phyloP scores from a whole-genome alignment of 1,139 yeast species.

The Scheffersomyces segobiensis region DNA sequence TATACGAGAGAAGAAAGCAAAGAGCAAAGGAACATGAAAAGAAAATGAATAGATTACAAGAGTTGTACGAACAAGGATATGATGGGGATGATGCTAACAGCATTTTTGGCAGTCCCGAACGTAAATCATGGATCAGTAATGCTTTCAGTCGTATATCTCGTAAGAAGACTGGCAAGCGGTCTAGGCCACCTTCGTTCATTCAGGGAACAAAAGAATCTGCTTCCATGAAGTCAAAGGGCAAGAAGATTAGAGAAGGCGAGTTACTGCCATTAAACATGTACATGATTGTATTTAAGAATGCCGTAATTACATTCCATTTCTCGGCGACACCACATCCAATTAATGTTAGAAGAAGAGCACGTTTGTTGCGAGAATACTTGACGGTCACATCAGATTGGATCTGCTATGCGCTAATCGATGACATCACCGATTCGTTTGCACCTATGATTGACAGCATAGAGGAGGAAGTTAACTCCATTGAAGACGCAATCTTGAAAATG shows the following conservation, averaged over 20 bases:
- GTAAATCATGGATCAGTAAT: conserved; percentile 19
- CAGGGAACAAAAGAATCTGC: conserved; percentile 16
- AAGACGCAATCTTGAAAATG: conserved; percentile 85
- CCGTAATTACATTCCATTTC: conserved; percentile 91
- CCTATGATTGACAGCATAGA: conserved; percentile 95
- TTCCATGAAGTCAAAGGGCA: conserved; percentile 28
- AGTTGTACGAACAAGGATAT: conserved; percentile 26
- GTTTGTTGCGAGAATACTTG: conserved; percentile 82
- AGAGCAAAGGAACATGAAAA: conserved; percentile 46
- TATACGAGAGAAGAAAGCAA: conserved; percentile 62
- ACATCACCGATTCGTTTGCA: conserved; percentile 95
- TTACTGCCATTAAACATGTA: conserved; percentile 90
- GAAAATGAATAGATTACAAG: conserved; percentile 41
- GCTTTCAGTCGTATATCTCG: conserved; percentile 14
- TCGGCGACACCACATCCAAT: conserved; percentile 96
- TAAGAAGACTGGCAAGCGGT: conserved; percentile 1
- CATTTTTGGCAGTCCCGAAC: conserved; percentile 19
- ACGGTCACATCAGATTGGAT: conserved; percentile 96
- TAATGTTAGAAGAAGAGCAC: conserved; percentile 89
- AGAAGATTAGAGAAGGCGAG: conserved; percentile 64
- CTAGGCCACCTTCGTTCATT: neutral
- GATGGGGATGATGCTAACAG: conserved; percentile 17
- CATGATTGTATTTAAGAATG: conserved; percentile 86
- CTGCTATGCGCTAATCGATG: conserved; percentile 94
- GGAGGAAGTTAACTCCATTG: conserved; percentile 87